These are phyloP conservation scores for Nannizziopsis barbatae DNA, from an alignment of 2,329 filamentous ascomycete genomes.

Conservation along the genomic window DNA sequence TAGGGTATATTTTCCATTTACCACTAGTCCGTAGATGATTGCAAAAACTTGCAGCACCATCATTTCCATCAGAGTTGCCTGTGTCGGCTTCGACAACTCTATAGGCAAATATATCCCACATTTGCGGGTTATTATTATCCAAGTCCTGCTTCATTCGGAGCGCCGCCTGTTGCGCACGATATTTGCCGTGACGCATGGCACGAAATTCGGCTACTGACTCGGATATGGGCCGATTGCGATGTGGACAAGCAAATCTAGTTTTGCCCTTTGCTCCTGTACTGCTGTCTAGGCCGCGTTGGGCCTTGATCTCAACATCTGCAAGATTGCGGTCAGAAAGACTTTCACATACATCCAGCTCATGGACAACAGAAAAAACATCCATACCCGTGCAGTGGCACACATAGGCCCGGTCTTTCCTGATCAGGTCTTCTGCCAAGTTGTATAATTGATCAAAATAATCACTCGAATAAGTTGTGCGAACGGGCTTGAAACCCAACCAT, in stretches of 20 bases:
- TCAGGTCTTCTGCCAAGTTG: constrained; percentile 75
- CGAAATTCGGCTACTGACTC: constrained; percentile 74
- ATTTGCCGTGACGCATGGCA: constrained; percentile 84
- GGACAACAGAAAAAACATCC: constrained; percentile 3
- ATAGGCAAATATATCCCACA: constrained; percentile 94
- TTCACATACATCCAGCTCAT: background rate
- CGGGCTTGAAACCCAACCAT: constrained; percentile 72
- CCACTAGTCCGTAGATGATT: constrained; percentile 66
- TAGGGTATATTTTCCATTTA: constrained; percentile 88
- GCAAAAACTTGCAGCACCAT: constrained; percentile 20
- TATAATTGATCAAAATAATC: constrained; percentile 86
- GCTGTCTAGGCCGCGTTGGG: constrained; percentile 54
- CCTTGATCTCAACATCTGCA: constrained; percentile 66
- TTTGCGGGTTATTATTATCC: constrained; percentile 76
- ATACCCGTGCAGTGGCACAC: constrained; percentile 71
- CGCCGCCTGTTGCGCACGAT: constrained; percentile 70
- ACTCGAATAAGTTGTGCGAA: constrained; percentile 70
- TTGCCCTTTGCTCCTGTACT: constrained; percentile 47
- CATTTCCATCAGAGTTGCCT: too few relatives aligned
- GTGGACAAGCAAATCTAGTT: constrained; percentile 66
- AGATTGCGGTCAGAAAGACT: background rate
- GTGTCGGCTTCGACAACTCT: constrained; percentile 48
- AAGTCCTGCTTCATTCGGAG: constrained; percentile 85
- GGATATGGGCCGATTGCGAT: constrained; percentile 63
- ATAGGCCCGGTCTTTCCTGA: constrained; percentile 57